Base-by-base conservation (phyloP, 2,329 filamentous ascomycete genomes). In the Cryphonectria carpinicola region DNA sequence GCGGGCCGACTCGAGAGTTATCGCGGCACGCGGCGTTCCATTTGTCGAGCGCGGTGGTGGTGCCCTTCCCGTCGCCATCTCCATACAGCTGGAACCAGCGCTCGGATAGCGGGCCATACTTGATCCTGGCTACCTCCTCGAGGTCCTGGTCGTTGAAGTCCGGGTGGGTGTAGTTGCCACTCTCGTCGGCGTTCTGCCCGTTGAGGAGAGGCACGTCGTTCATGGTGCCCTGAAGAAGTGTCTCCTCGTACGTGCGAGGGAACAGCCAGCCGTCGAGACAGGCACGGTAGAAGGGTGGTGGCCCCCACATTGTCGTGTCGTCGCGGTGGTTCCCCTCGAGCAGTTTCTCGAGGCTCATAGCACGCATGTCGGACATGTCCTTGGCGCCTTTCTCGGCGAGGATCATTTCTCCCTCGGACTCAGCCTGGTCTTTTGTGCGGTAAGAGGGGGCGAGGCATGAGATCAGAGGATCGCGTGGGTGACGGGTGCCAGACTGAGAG, bases 71-170 rank as follows among this genome's bases (percentile, higher is more conserved):
- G 1, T 76, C 76, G 28, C 76, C 76, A 25, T 75, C 67, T 0
- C 77, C 77, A 68, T 78, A 80, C 10, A 78, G 71, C 8, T 56
- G 52, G 65, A 79, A 75, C 46, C 74, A 76, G 37, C 61, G 61
- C 19, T 43, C 61, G 19, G 61, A 22, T 13, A 63, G 25, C 22
- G 61, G 22, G 19, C 61, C 61, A 39, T 63, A 63, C 32, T 63
- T 63, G 61, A 41, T 63, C 22, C 37, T 39, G 17, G 72, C 67
- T 72, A 76, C 77, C 8, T 62, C 65, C 1, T 69, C 65, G 1
- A 74, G 65, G 7, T 70, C 73, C 41, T 70, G 43, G n/a, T 70
- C 62, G 19, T 67, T 66, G n/a, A 69, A 56, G 37, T 67, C 65
- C 22, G 68, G 64, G 14, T 46, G 41, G n/a, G 70, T 75, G 61